Percentiles rank a stretch among this genome's conserved stretches.
These are phyloP conservation scores for Mortierella sp. DNA, from an alignment of 371 early-diverging fungal genomes.

Conservation along the genomic window DNA sequence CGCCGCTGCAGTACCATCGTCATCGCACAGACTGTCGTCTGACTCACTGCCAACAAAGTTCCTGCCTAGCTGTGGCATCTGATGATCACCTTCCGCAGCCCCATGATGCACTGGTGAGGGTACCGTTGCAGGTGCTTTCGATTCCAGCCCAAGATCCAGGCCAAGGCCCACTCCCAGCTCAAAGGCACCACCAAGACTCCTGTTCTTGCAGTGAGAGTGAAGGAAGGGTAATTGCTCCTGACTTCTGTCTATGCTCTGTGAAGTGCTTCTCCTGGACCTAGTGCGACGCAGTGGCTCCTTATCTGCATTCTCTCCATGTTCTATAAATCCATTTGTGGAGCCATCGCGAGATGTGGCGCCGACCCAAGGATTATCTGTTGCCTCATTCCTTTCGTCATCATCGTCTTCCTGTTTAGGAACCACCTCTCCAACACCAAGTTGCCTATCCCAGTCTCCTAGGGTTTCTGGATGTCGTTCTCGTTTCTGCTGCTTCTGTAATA, in stretches of 20 bases:
- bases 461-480: not conserved
- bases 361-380: not conserved
- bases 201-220: not conserved
- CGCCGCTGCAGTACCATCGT: too few relatives aligned
- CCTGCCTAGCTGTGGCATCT: too few relatives aligned
- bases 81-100: too few relatives aligned
- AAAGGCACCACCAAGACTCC: not conserved
- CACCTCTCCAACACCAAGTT: conserved; percentile 21
- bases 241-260: conserved; percentile 21
- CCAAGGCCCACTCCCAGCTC: conserved; percentile 3
- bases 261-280: conserved; percentile 32
- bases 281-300: not conserved
- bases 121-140: not conserved
- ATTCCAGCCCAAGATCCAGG: conserved; percentile 4
- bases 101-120: too few relatives aligned
- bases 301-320: not conserved
- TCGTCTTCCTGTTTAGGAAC: not conserved
- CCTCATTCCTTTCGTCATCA: not conserved
- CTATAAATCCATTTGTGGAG: not conserved
- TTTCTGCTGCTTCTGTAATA: not conserved
- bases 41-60: too few relatives aligned
- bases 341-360: not conserved
- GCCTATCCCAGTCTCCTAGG: conserved; percentile 28
- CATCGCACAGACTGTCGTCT: too few relatives aligned
- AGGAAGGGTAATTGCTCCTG: conserved; percentile 18